Evolutionary conservation across 306 rosid genomes (phyloP).

Genomic region (Prunus salicina): DNA sequence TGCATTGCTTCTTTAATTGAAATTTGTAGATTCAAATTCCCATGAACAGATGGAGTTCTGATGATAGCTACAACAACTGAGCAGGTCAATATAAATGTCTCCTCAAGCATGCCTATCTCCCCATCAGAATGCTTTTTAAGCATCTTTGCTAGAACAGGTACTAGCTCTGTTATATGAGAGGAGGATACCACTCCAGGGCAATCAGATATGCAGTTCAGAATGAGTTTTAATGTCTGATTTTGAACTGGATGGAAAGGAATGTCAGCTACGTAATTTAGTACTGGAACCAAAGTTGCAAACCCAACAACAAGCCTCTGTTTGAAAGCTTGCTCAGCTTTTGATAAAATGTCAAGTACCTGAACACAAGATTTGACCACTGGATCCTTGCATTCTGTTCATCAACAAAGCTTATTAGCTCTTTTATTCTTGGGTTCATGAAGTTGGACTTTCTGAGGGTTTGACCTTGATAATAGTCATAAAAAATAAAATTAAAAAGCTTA

Average conservation of each 20-base stretch:
- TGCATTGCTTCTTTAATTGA: constrained; percentile 53
- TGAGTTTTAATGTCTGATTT: constrained; percentile 63
- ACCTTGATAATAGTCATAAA: constrained; percentile 3
- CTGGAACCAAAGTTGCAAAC: constrained; percentile 82
- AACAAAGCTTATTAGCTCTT: constrained; percentile 31
- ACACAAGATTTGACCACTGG: constrained; percentile 72
- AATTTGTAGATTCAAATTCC: constrained; percentile 43
- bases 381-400: constrained; percentile 70
- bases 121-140: constrained; percentile 63
- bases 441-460: not conserved
- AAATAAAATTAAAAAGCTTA: not conserved
- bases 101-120: constrained; percentile 72
- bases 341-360: constrained; percentile 70
- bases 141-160: constrained; percentile 58
- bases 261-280: constrained; percentile 65
- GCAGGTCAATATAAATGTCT: constrained; percentile 63
- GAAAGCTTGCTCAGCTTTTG: constrained; percentile 69
- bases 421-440: not conserved
- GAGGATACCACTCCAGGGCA: constrained; percentile 75
- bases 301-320: constrained; percentile 77
- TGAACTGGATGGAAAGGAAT: constrained; percentile 91
- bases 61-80: constrained; percentile 61
- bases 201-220: constrained; percentile 67
- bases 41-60: constrained; percentile 59
- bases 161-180: constrained; percentile 67